Conservation (phyloP, 2,329 filamentous ascomycete genomes). For the Fusarium sp. region DNA sequence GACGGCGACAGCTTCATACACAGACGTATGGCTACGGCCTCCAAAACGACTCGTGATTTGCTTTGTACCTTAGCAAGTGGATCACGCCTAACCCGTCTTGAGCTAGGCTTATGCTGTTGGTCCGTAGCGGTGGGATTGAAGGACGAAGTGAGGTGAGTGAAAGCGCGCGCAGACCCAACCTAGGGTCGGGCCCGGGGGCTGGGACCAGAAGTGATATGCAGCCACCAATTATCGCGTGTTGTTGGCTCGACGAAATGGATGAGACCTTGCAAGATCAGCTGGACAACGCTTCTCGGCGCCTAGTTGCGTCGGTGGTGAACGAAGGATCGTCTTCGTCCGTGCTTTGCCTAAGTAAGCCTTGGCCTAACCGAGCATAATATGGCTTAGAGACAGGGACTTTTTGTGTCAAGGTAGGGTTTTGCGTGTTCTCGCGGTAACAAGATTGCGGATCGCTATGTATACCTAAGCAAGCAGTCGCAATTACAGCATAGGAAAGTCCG, state of each 20-base stretch:
- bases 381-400: neutral
- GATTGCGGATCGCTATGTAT: neutral
- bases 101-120: conserved; percentile 40
- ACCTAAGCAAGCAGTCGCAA: neutral
- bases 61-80: conserved; percentile 28
- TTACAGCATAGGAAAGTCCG: neutral
- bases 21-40: conserved; percentile 23
- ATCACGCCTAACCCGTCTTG: conserved; percentile 19
- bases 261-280: conserved; percentile 37
- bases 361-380: conserved; percentile 22
- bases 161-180: conserved; percentile 26
- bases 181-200: conserved; percentile 44
- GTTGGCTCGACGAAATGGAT: conserved; percentile 35
- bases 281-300: conserved; percentile 30
- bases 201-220: conserved; percentile 36
- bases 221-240: conserved; percentile 27
- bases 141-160: conserved; percentile 29
- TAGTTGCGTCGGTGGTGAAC: conserved; percentile 35
- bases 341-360: conserved; percentile 17
- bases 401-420: conserved; percentile 1
- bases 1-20: conserved; percentile 28
- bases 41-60: conserved; percentile 37
- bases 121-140: conserved; percentile 38
- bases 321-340: conserved; percentile 27
- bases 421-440: neutral